phyloP scores from a whole-genome alignment of 2,329 filamentous ascomycete genomes.

The Zymoseptoria tritici region DNA sequence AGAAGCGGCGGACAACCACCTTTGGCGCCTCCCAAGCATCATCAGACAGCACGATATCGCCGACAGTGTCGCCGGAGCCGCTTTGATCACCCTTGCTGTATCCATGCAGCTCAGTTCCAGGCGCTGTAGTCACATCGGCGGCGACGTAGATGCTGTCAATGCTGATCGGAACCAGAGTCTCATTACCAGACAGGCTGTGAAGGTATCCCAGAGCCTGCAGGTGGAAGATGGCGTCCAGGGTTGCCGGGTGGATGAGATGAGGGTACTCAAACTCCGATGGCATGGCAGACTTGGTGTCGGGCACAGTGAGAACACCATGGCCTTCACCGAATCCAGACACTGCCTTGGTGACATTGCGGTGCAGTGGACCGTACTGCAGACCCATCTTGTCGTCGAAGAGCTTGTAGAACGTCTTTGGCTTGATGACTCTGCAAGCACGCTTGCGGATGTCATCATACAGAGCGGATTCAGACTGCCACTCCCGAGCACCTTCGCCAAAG shows the following conservation, averaged over 20 bases:
- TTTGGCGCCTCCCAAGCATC: conserved; percentile 1
- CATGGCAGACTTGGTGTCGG: conserved; percentile 44
- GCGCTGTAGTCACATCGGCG: conserved; percentile 1
- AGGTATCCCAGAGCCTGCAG: conserved; percentile 4
- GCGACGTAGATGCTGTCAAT: conserved; percentile 8
- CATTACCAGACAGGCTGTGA: conserved; percentile 1
- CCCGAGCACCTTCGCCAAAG: not conserved
- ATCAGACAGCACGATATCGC: conserved; percentile 3
- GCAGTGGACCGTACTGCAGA: conserved; percentile 11
- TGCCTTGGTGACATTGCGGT: conserved; percentile 8
- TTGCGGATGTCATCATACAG: not conserved
- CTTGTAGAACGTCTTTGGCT: conserved; percentile 1
- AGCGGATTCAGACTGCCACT: not conserved
- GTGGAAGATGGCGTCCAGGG: conserved; percentile 52
- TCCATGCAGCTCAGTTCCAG: conserved; percentile 1
- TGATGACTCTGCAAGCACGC: conserved; percentile 1
- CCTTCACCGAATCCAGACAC: conserved; percentile 2
- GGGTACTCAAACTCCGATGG: conserved; percentile 47
- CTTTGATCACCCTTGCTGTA: conserved; percentile 1
- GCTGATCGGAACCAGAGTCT: conserved; percentile 9
- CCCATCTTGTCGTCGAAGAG: conserved; percentile 9
- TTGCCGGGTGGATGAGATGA: conserved; percentile 52
- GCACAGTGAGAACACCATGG: conserved; percentile 6
- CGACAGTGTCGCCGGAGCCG: not conserved
- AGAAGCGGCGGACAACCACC: conserved; percentile 2